Base-by-base conservation (phyloP, 2,329 filamentous ascomycete genomes). In the Calonectria crousiana region DNA sequence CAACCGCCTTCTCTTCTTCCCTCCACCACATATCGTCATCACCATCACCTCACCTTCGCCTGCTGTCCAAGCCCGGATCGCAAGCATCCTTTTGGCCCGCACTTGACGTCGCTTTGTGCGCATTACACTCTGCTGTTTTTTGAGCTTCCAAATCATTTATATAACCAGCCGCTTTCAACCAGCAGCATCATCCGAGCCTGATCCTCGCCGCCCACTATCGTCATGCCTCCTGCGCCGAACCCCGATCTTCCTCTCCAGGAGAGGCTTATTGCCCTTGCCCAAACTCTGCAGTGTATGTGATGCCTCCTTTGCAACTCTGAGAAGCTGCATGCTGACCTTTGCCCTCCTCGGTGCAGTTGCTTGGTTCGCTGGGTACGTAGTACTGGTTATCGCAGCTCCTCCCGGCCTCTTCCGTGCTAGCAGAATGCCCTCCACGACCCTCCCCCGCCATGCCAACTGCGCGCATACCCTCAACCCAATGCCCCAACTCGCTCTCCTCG, bases 271-370 rank as follows among this genome's bases (percentile, higher is more conserved):
- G 89, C 91, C 80, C 90, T 98, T 79, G 95, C 93, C 78, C 93
- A 98, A 86, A 98, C 96, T 58, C 89, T 98, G 79, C 97, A 98
- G 89, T 99, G 96, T 94, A 92, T 85, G 88, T 92, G 84, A 68
- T 75, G 74, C 56, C 71, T 70, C 51, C 64, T 41, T 16, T 47
- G 56, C 71, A 28, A 67, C 56, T 58, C 30, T 47, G 32, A 36
- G 10, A 20, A 47, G 67, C 64, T 74, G 69, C 74, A 74, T 77
- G 74, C 80, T 81, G 72, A 81, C 75, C 53, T n/a, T 60, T 64
- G 36, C 6, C 53, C 80, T 77, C 80, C 49, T 72, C 69, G 41
- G 47, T 78, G 64, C 76, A 93, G 92, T 96, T 83, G 94, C 91
- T 81, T 96, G 94, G 94, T 96, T 95, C 83, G 88, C 91, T 81